Evolutionary conservation across 2,329 filamentous ascomycete species (phyloP), one percentile per base, ranked within the genome.

Genomic region (Eutypa lata): DNA sequence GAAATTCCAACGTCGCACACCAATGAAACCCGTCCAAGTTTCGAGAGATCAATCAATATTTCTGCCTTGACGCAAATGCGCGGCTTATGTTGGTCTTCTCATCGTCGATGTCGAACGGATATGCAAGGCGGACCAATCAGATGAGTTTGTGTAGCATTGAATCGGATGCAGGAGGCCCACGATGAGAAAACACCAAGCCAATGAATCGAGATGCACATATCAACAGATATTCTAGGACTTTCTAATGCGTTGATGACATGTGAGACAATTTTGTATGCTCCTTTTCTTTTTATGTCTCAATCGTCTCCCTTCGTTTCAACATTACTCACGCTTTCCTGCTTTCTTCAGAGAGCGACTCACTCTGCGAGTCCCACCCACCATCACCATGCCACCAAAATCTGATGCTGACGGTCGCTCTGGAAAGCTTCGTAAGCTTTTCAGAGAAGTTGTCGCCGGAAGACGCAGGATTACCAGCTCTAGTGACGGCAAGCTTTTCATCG

Each of bases 401-500:
- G 42, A 28, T 24, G 21, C 1, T 19, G 22, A 28, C 16, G 16
- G 21, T 24, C 42, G 42, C 2, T 10, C 22, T 24, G 42, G 42
- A 26, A 43, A 33, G 53, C 52, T 59, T 22, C 40, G 45, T 7
- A 26, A 33, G 13, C 26, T 66, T 4, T 62, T 68, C 26, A 53
- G 54, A 4, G 54, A 62, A 4, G 50, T 59, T 1, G 26, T 70
- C 1, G 53, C 50, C 1, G 68, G 66, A 2, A 60, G 59, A 3
- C 61, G 62, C 3, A 47, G 52, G 2, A 48, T 69, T 28, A 54
- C 50, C 6, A 55, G 38, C 8, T 14, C 57, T 3, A 55, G 53
- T 3, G 58, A 64, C 7, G 68, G 63, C 10, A 59, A 65, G 43
- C 55, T 68, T 16, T 71, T 71, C 47, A 56, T 71, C 5, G 67